Evolutionary conservation across 2,329 filamentous ascomycete species (phyloP).

Genomic region (Chaetomium strumarium): DNA sequence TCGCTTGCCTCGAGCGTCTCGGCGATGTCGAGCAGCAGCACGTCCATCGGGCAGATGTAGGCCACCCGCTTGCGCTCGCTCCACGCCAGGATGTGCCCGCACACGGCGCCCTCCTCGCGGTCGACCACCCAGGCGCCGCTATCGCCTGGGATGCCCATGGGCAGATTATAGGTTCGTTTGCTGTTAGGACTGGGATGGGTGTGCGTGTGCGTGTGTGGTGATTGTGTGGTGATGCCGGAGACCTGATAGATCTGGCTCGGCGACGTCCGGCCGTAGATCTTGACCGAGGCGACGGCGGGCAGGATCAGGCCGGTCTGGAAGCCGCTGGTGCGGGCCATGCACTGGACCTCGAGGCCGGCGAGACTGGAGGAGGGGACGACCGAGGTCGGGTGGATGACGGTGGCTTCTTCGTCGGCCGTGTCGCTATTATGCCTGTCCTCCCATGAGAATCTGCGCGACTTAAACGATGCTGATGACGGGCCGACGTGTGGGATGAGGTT

Average conservation of each 20-base stretch:
- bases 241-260: slow-evolving; percentile 53
- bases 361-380: slow-evolving; percentile 57
- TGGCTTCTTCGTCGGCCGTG: neutral
- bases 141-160: slow-evolving; percentile 73
- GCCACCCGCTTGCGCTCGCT: slow-evolving; percentile 73
- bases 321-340: slow-evolving; percentile 80
- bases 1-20: slow-evolving; percentile 65
- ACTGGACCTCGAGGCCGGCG: slow-evolving; percentile 74
- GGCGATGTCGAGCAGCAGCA: slow-evolving; percentile 78
- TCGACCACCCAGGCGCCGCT: slow-evolving; percentile 91
- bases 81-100: slow-evolving; percentile 87
- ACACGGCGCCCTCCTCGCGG: slow-evolving; percentile 69
- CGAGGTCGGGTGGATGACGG: slow-evolving; percentile 46
- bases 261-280: slow-evolving; percentile 76
- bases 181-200: neutral
- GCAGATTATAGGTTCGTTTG: slow-evolving; percentile 19
- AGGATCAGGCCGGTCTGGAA: slow-evolving; percentile 73
- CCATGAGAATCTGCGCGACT: slow-evolving; percentile 3
- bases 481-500: slow-evolving; percentile 57
- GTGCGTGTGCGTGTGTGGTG: neutral
- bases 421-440: slow-evolving; percentile 1
- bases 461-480: neutral
- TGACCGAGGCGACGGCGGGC: slow-evolving; percentile 73
- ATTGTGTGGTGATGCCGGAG: slow-evolving; percentile 33
- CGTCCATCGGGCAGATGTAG: slow-evolving; percentile 94